Base-by-base conservation (phyloP, 805 yeast species). In the Torulaspora quercuum region DNA sequence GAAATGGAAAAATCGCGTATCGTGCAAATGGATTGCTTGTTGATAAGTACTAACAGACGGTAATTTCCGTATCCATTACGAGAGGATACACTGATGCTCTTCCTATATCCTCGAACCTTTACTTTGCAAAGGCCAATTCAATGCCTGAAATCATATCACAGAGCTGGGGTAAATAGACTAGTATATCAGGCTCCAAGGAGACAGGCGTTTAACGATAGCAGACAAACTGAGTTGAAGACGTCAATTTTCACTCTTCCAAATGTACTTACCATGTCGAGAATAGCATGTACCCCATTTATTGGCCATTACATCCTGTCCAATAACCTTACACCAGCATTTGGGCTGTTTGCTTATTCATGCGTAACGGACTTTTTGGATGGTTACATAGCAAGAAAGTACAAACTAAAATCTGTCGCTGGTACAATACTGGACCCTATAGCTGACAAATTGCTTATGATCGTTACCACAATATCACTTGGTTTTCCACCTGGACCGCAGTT, bases 351-450 rank as follows among this genome's bases (percentile, higher is more conserved):
- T 0, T 88, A 87, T 52, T 88, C 97, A 0, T 82, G 97, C 46
- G 58, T 88, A 3, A 90, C 98, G 0, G 99, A 92, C 59, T 81
- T 85, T 45, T 63, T 89, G 14, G 99, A 92, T 60, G 99, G 99
- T 0, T 84, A 64, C 53, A 76, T 94, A 45, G 99, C 99, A 4
- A 70, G 99, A 37, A 73, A 64, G 42, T 90, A 62, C 67, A 78
- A 86, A 38, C 67, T 82, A 72, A 74, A 78, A 51, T 79, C 95
- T 1, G 80, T 84, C 1, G 74, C 88, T 5, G 99, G 99, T 0
- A 81, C 95, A 0, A 80, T 92, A 10, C 67, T 94, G 21, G 99
- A 92, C 53, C 99, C 99, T 0, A 70, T 87, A 65, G 99, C 98
- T 0, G 99, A 92, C 57, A 92, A 92, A 57, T 68, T 83, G 10